Percentiles rank a stretch among this genome's conserved stretches.
Conservation (phyloP, 441 rosid genomes). For the Sinapis alba region DNA sequence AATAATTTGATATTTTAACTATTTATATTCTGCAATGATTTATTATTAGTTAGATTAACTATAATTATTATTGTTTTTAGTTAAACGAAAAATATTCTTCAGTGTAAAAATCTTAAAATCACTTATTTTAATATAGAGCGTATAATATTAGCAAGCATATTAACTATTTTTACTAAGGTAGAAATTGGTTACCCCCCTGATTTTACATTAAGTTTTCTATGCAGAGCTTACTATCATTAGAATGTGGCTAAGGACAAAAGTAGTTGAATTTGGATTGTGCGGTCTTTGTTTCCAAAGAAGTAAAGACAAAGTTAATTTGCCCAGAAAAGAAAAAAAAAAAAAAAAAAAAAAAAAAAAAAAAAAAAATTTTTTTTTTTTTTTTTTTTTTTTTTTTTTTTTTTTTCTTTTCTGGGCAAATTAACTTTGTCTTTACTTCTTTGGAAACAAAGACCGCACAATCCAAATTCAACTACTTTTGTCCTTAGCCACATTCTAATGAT, state of each 20-base stretch:
- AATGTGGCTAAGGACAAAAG: background rate
- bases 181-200: background rate
- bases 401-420: no score
- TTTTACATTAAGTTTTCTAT: background rate
- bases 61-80: no score
- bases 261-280: background rate
- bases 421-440: background rate
- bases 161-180: background rate
- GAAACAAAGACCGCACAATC: background rate
- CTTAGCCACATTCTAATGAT: background rate
- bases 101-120: no score
- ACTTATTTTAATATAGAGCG: no score
- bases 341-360: no score
- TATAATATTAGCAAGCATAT: background rate
- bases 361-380: no score
- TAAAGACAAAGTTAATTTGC: background rate
- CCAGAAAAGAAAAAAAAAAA: no score
- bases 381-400: no score
- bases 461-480: slow-evolving; percentile 2
- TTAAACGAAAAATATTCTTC: no score
- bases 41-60: no score
- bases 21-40: no score
- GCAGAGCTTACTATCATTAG: background rate
- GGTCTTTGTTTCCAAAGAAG: slow-evolving; percentile 4
- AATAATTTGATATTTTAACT: no score